Evolutionary conservation across 2,329 filamentous ascomycete species (phyloP), one percentile per base, ranked within the genome.

Genomic region (Monilinia vaccinii-corymbosi): DNA sequence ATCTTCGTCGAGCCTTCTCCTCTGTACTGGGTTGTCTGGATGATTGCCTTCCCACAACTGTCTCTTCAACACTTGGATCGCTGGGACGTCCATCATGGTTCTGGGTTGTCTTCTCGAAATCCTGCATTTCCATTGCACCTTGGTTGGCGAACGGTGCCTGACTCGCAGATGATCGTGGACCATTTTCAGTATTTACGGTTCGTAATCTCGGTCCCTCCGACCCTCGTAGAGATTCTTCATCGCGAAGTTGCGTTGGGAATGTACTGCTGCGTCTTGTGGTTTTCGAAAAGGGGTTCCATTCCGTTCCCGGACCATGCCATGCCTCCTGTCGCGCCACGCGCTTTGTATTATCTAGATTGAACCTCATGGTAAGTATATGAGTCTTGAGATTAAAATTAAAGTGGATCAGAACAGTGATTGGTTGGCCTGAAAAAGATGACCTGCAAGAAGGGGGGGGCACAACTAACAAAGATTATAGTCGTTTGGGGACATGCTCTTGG

Each of bases 261-360:
- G 56, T 59, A 18, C 23, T 67, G 34, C 59, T 66, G 8, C 66
- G 63, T 34, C 67, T 58, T 3, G 58, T 62, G 11, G 60, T 67
- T 52, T 68, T 69, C 18, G 62, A 60, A 50, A 67, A 71, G 5
- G 70, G 69, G 57, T 71, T 71, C n/a, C 51, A 68, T 42, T 70
- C 66, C 58, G 51, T 53, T 23, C 51, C 51, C 16, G 51, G 51
- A 11, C 66, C 62, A 56, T 68, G 68, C 69, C 69, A 70, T 34
- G 70, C 70, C 53, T 71, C 69, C 55, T 69, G 68, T 46, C 66
- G 64, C 61, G 70, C 70, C 40, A 64, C 61, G 49, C 68, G 65
- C 59, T 68, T 66, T 23, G 69, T 67, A 11, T 56, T 50, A 52
- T 70, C 68, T 70, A 63, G 18, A 47, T 42, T 21, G 36, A 34